A percentile compares a stretch with the other conserved stretches of the same genome.
phyloP scores from a whole-genome alignment of 1,139 yeast genomes.

The Candida sojae region DNA sequence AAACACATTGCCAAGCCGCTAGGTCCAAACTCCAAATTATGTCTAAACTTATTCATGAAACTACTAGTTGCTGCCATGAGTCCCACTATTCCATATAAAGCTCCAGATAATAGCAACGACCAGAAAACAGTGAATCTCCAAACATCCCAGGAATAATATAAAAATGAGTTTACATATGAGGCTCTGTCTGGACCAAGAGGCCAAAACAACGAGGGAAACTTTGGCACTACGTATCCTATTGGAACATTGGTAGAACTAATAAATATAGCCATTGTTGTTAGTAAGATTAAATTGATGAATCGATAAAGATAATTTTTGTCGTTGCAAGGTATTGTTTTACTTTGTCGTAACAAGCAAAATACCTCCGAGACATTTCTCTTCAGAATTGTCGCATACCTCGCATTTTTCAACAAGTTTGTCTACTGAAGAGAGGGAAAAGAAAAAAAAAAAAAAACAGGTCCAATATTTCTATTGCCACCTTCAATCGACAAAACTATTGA shows the following conservation, averaged over 20 bases:
- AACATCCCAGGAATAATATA: slow-evolving; percentile 73
- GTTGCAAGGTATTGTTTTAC: too few species aligned
- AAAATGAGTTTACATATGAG: slow-evolving; percentile 52
- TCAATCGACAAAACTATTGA: not conserved
- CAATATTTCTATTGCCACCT: slow-evolving; percentile 1
- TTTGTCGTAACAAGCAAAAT: not conserved
- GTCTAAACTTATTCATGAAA: slow-evolving; percentile 24
- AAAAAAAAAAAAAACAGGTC: not conserved
- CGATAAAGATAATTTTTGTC: too few species aligned
- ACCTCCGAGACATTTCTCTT: not conserved
- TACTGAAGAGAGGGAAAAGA: not conserved
- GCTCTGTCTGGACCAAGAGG: slow-evolving; percentile 52
- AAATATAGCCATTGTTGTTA: slow-evolving; percentile 20
- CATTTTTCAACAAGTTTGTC: not conserved
- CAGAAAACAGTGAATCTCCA: slow-evolving; percentile 84
- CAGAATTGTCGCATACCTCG: not conserved
- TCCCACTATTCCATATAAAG: slow-evolving; percentile 68
- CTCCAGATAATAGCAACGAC: slow-evolving; percentile 69
- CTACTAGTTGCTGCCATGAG: slow-evolving; percentile 53
- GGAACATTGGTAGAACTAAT: slow-evolving; percentile 56
- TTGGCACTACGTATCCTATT: slow-evolving; percentile 77
- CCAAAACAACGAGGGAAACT: slow-evolving; percentile 81
- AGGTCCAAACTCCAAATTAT: slow-evolving; percentile 16
- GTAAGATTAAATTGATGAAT: not conserved
- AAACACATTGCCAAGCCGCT: slow-evolving; percentile 18